Conservation (phyloP, 177 flowering plant species). For the Telopea speciosissima region DNA sequence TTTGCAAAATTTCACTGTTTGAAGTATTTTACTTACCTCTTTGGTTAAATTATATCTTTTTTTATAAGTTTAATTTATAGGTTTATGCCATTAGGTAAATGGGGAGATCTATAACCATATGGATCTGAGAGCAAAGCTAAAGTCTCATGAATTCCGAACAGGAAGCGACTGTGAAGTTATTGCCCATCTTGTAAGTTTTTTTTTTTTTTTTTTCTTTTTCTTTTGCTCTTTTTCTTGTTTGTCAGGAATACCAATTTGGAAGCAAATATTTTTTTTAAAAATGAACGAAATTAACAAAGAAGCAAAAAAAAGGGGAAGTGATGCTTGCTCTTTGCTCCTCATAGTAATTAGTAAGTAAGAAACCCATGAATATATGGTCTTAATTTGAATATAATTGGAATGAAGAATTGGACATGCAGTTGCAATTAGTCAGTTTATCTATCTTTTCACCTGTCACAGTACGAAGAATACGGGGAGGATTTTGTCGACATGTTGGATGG, state of each 20-base stretch:
- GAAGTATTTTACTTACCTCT: neutral
- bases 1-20: neutral
- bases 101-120: slow-evolving; percentile 94
- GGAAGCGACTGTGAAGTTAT: slow-evolving; percentile 98
- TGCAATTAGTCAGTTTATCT: neutral
- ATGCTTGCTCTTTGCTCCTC: neutral
- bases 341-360: neutral
- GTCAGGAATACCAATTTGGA: neutral
- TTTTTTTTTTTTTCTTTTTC: neutral
- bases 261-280: too few species aligned
- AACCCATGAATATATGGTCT: neutral
- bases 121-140: slow-evolving; percentile 51
- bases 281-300: too few species aligned
- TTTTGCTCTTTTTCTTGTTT: neutral
- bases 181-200: slow-evolving; percentile 82
- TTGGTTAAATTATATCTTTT: neutral
- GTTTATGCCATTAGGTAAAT: slow-evolving; percentile 48
- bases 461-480: slow-evolving; percentile 85
- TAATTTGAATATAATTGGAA: neutral
- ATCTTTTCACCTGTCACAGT: slow-evolving; percentile 31
- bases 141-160: slow-evolving; percentile 65
- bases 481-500: slow-evolving; percentile 92
- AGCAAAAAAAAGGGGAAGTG: too few species aligned
- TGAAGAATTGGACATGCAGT: neutral
- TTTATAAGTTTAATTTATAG: neutral